Percentiles rank a stretch among this genome's conserved stretches.
Conservation (phyloP, 352 stramenopile genomes). For the Pythium sukuiense region DNA sequence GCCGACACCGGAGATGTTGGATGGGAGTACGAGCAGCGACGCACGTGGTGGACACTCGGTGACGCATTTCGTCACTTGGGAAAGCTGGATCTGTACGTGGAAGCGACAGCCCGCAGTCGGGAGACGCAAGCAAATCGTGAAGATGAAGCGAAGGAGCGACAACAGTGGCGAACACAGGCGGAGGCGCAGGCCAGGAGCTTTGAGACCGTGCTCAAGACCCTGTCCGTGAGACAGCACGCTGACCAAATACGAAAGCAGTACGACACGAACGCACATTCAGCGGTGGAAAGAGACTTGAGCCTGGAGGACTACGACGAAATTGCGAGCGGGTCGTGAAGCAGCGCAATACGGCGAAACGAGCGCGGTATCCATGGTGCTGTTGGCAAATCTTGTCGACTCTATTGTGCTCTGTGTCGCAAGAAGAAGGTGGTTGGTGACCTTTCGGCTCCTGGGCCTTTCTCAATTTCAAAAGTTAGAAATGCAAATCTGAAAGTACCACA, state of each 20-base stretch:
- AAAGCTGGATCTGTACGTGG: conserved; percentile 49
- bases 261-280: background rate
- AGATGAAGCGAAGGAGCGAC: conserved; percentile 2
- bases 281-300: background rate
- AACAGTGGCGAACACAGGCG: conserved; percentile 25
- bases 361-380: too few relatives aligned
- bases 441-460: too few relatives aligned
- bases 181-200: conserved; percentile 29
- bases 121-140: background rate
- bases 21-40: conserved; percentile 19
- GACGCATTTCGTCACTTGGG: conserved; percentile 67
- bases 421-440: too few relatives aligned
- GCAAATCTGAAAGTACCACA: background rate
- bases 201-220: conserved; percentile 25
- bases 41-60: conserved; percentile 53
- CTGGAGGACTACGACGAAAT: conserved; percentile 8
- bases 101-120: conserved; percentile 34
- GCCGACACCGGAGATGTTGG: background rate
- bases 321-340: too few relatives aligned
- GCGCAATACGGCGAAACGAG: too few relatives aligned
- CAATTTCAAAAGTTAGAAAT: too few relatives aligned
- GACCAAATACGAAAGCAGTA: conserved; percentile 31
- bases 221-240: conserved; percentile 30
- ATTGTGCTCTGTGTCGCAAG: too few relatives aligned
- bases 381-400: too few relatives aligned